These are phyloP conservation scores for Castanea crenata DNA, from an alignment of 306 rosid genomes.

Conservation along the genomic window DNA sequence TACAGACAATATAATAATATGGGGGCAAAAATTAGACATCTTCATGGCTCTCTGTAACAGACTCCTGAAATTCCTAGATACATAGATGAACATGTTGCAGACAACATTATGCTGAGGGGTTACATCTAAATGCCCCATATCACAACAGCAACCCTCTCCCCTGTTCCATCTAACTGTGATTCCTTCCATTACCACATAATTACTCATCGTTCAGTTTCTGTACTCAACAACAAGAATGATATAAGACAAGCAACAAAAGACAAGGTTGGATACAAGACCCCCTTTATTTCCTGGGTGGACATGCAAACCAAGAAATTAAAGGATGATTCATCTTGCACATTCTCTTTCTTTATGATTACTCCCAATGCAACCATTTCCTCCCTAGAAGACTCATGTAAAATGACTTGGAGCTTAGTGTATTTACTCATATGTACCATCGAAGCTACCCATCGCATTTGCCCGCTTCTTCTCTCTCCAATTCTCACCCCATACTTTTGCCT, in stretches of 20 bases:
- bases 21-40: conserved; percentile 61
- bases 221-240: conserved; percentile 42
- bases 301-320: conserved; percentile 44
- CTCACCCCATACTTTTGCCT: conserved; percentile 95
- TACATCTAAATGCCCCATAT: conserved; percentile 52
- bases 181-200: conserved; percentile 13
- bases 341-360: conserved; percentile 33
- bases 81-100: conserved; percentile 44
- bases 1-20: conserved; percentile 31
- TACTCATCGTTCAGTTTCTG: conserved; percentile 22
- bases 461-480: conserved; percentile 94
- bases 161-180: conserved; percentile 7
- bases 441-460: conserved; percentile 76
- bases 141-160: conserved; percentile 16
- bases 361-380: conserved; percentile 35
- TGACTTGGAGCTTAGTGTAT: conserved; percentile 18
- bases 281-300: conserved; percentile 28
- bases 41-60: conserved; percentile 41
- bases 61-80: conserved; percentile 46
- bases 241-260: conserved; percentile 35
- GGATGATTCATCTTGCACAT: conserved; percentile 28
- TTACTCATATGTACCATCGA: conserved; percentile 82
- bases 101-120: conserved; percentile 30
- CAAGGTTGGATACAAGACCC: conserved; percentile 40
- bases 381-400: conserved; percentile 24